Evolutionary conservation across 2,329 filamentous ascomycete species (phyloP).

Genomic region (Xylaria sp.): DNA sequence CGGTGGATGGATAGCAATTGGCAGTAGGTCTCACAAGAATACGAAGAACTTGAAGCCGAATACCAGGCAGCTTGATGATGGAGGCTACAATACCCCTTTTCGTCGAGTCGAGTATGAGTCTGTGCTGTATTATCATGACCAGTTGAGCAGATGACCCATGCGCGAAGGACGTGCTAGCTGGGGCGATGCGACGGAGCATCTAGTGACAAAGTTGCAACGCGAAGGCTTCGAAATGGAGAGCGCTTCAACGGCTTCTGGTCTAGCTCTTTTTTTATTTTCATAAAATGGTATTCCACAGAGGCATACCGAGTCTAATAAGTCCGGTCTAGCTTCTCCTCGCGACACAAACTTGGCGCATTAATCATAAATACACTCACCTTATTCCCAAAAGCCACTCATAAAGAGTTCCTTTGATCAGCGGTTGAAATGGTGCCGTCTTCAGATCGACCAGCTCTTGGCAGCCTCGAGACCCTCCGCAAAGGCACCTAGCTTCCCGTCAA

Average conservation of each 20-base stretch:
- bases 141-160: neutral
- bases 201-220: neutral
- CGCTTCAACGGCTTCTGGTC: conserved; percentile 1
- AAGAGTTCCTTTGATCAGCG: neutral
- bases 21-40: too few relatives aligned
- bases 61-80: too few relatives aligned
- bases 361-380: neutral
- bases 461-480: conserved; percentile 31
- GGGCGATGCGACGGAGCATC: neutral
- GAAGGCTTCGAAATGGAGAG: neutral
- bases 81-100: too few relatives aligned
- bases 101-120: too few relatives aligned
- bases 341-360: neutral
- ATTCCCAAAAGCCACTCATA: neutral
- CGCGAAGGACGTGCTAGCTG: neutral
- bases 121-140: neutral
- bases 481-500: conserved; percentile 31
- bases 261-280: neutral
- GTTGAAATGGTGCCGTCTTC: neutral
- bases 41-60: too few relatives aligned
- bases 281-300: neutral
- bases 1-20: too few relatives aligned
- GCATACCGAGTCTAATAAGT: neutral
- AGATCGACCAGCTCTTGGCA: conserved; percentile 23
- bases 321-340: neutral